These are phyloP conservation scores for Calonectria pseudoreteaudii DNA, from an alignment of 2,329 filamentous ascomycete species.

Conservation along the genomic window DNA sequence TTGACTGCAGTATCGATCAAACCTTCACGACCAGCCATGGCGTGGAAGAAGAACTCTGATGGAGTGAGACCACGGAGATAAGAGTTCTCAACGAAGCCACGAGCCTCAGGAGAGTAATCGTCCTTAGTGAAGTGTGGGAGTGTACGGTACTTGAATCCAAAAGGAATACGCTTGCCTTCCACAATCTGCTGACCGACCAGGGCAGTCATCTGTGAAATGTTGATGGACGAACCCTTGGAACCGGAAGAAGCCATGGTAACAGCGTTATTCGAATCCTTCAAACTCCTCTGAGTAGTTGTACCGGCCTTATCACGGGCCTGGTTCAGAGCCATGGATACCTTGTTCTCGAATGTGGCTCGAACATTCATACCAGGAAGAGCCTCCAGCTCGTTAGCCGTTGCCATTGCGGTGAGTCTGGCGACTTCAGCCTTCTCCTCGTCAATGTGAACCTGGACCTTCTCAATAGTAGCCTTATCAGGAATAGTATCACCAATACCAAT, in stretches of 20 bases:
- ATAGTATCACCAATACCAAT: slow-evolving; percentile 99
- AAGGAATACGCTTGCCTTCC: slow-evolving; percentile 98
- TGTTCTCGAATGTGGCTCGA: slow-evolving; percentile 97
- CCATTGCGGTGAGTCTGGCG: slow-evolving; percentile 77
- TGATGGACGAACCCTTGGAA: slow-evolving; percentile 98
- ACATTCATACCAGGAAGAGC: slow-evolving; percentile 98
- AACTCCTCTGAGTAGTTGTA: slow-evolving; percentile 88
- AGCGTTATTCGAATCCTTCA: slow-evolving; percentile 97
- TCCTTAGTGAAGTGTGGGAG: slow-evolving; percentile 99
- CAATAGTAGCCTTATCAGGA: slow-evolving; percentile 86
- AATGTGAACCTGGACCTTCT: slow-evolving; percentile 86
- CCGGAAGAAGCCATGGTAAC: slow-evolving; percentile 96
- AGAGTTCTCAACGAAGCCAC: slow-evolving; percentile 98
- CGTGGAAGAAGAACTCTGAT: slow-evolving; percentile 99
- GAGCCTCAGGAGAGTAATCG: slow-evolving; percentile 96
- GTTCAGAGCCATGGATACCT: slow-evolving; percentile 94
- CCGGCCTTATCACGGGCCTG: slow-evolving; percentile 96
- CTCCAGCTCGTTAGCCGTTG: slow-evolving; percentile 89
- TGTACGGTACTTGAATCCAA: slow-evolving; percentile 98
- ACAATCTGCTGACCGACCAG: slow-evolving; percentile 98
- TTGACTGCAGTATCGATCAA: slow-evolving; percentile 99
- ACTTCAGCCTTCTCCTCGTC: slow-evolving; percentile 86
- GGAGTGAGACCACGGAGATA: slow-evolving; percentile 96
- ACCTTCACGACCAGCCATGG: slow-evolving; percentile 99
- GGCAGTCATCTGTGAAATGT: slow-evolving; percentile 99